Conservation (phyloP, 2,329 filamentous ascomycete genomes). For the Curvularia verruculosa region DNA sequence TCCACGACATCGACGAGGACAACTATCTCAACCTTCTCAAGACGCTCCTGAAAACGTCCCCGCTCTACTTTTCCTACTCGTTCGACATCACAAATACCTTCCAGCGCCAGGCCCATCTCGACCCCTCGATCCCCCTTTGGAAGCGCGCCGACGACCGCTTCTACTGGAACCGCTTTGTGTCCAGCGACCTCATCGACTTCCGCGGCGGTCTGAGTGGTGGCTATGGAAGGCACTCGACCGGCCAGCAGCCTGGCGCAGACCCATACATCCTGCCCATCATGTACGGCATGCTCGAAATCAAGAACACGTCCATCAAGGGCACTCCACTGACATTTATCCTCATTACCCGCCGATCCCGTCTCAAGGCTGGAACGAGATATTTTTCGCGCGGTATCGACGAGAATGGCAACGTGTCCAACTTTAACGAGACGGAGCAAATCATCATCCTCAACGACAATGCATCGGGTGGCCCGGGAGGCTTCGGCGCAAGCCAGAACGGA, state of each 20-base stretch:
- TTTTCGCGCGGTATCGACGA: slow-evolving; percentile 95
- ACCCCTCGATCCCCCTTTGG: slow-evolving; percentile 79
- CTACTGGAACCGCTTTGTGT: slow-evolving; percentile 97
- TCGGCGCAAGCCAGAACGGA: slow-evolving; percentile 77
- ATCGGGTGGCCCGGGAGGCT: slow-evolving; percentile 75
- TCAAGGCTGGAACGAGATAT: slow-evolving; percentile 89
- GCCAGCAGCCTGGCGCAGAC: slow-evolving; percentile 77
- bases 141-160: slow-evolving; percentile 93
- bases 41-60: slow-evolving; percentile 77
- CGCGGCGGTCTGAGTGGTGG: slow-evolving; percentile 63
- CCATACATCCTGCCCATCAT: slow-evolving; percentile 95
- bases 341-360: slow-evolving; percentile 86
- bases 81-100: slow-evolving; percentile 96
- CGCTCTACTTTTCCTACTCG: slow-evolving; percentile 98
- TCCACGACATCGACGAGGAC: slow-evolving; percentile 94
- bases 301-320: slow-evolving; percentile 81
- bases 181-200: slow-evolving; percentile 90
- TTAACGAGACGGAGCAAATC: slow-evolving; percentile 97
- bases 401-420: slow-evolving; percentile 94
- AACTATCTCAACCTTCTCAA: slow-evolving; percentile 84
- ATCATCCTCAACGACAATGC: slow-evolving; percentile 84
- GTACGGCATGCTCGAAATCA: slow-evolving; percentile 94
- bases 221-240: slow-evolving; percentile 64
- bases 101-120: slow-evolving; percentile 84
- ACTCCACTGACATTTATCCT: slow-evolving; percentile 83